Evolutionary conservation across 2,329 filamentous ascomycete genomes (phyloP).

Genomic region (Phaeophleospora eucalypticola): DNA sequence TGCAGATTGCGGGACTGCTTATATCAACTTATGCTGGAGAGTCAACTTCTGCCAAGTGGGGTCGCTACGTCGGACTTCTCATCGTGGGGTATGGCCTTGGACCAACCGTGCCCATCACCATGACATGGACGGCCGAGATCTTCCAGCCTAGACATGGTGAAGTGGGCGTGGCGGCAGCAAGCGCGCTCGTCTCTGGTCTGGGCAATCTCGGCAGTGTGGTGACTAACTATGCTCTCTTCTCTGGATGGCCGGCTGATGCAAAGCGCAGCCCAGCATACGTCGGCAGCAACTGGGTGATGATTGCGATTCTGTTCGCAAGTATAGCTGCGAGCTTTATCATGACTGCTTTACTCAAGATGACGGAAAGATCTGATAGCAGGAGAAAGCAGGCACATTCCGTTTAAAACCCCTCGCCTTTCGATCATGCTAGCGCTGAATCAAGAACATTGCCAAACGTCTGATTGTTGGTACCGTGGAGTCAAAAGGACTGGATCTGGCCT

Average conservation of each 20-base stretch:
- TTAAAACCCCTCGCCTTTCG: too few relatives aligned
- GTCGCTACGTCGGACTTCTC: slow-evolving; percentile 80
- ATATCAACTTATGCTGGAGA: slow-evolving; percentile 71
- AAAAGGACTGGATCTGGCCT: too few relatives aligned
- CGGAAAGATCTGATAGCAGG: background rate
- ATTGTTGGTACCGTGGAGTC: too few relatives aligned
- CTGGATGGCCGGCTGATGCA: slow-evolving; percentile 76
- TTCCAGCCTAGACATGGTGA: slow-evolving; percentile 87
- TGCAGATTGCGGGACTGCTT: slow-evolving; percentile 80
- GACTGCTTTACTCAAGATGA: slow-evolving; percentile 56
- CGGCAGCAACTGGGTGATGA: slow-evolving; percentile 77
- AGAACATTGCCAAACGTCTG: too few relatives aligned
- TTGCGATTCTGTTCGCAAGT: slow-evolving; percentile 75
- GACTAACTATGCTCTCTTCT: slow-evolving; percentile 85
- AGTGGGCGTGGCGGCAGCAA: slow-evolving; percentile 81
- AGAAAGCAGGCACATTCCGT: background rate
- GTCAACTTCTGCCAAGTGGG: slow-evolving; percentile 60
- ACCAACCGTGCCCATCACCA: slow-evolving; percentile 86
- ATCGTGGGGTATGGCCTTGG: slow-evolving; percentile 88
- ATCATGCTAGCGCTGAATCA: too few relatives aligned
- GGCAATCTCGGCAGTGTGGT: slow-evolving; percentile 83
- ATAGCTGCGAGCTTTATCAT: slow-evolving; percentile 69
- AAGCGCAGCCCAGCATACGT: slow-evolving; percentile 39
- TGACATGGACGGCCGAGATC: slow-evolving; percentile 89
- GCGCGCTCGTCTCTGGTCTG: slow-evolving; percentile 78